Base-by-base conservation (phyloP, 139 green algal genomes). In the Ettlia oleoabundans region DNA sequence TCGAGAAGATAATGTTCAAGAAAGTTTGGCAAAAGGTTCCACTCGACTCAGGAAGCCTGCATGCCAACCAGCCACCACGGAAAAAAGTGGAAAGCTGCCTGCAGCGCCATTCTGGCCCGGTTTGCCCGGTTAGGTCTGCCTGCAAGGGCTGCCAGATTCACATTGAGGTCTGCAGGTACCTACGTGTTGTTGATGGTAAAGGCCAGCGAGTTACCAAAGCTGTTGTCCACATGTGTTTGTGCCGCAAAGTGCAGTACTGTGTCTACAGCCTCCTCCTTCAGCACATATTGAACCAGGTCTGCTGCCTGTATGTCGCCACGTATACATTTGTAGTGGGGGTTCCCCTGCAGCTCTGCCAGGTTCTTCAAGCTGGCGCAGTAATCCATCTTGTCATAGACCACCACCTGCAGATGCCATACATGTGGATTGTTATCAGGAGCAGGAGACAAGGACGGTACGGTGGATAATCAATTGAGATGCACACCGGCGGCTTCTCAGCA, bases 171-270 rank as follows among this genome's bases (percentile, higher is more conserved):
- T n/a, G n/a, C n/a, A n/a, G n/a, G n/a, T n/a, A n/a, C n/a, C 18
- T 78, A 91, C 9, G 96, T 98, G 90, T 99, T 99, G 93, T 99
- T 99, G 85, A 96, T 94, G 37, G 95, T 97, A 85, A 98, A 97
- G 22, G 92, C 89, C 61, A 98, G 88, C 15, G 86, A 94, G 89
- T 99, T 99, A 32, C 96, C 96, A 82, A 99, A 99, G 3, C 91
- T 97, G 88, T 98, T 97, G 91, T 99, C 97, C 3, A 99, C 97
- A 86, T 99, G 97, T 2, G 96, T 99, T 92, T 99, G 91, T 4
- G 96, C 96, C 1, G 96, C 96, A 85, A 99, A 99, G 91, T 99
- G 96, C 94, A 99, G 96, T 35, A 99, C 89, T 15, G 96, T 98
- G 90, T 99, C 97, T 28, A 99, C 94, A 8, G 94, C 30, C 79